Conservation (phyloP, 1,284 basidiomycete genomes). For the Violaceomyces palustris region DNA sequence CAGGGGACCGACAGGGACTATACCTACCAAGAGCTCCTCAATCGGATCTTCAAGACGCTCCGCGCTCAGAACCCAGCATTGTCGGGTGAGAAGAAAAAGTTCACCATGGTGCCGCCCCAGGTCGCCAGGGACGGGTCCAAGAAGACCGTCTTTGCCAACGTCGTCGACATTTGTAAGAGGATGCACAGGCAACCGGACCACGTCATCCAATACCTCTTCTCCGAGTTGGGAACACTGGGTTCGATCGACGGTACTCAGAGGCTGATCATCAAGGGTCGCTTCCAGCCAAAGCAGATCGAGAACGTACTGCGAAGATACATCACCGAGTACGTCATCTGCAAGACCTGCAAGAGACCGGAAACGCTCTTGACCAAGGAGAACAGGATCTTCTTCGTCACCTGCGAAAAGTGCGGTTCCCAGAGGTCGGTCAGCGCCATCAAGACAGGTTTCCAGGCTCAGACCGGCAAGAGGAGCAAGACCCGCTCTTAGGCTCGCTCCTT, state of each 20-base stretch:
- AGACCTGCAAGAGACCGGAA: slow-evolving; percentile 98
- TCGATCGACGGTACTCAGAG: slow-evolving; percentile 88
- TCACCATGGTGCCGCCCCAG: slow-evolving; percentile 95
- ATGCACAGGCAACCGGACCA: slow-evolving; percentile 99
- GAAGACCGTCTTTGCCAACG: slow-evolving; percentile 93
- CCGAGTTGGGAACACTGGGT: slow-evolving; percentile 96
- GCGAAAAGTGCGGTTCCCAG: slow-evolving; percentile 86
- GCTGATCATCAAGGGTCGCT: slow-evolving; percentile 92
- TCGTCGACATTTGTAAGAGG: slow-evolving; percentile 93
- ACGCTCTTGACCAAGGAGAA: slow-evolving; percentile 95
- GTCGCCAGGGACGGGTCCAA: slow-evolving; percentile 91
- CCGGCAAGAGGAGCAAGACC: slow-evolving; percentile 60
- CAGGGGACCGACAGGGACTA: slow-evolving; percentile 87
- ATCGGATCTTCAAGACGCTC: slow-evolving; percentile 83
- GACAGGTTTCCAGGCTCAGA: slow-evolving; percentile 96
- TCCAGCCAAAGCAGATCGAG: slow-evolving; percentile 98
- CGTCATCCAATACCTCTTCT: slow-evolving; percentile 93
- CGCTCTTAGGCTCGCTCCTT: too few relatives aligned
- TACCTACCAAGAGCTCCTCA: slow-evolving; percentile 88
- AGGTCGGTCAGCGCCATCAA: slow-evolving; percentile 95
- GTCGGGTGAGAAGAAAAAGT: slow-evolving; percentile 69
- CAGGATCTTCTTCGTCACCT: slow-evolving; percentile 98
- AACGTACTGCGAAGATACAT: slow-evolving; percentile 95
- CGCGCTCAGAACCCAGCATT: slow-evolving; percentile 93
- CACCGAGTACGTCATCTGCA: slow-evolving; percentile 99